These are phyloP conservation scores for Macroventuria anomochaeta DNA, from an alignment of 2,329 filamentous ascomycete genomes.

Conservation along the genomic window DNA sequence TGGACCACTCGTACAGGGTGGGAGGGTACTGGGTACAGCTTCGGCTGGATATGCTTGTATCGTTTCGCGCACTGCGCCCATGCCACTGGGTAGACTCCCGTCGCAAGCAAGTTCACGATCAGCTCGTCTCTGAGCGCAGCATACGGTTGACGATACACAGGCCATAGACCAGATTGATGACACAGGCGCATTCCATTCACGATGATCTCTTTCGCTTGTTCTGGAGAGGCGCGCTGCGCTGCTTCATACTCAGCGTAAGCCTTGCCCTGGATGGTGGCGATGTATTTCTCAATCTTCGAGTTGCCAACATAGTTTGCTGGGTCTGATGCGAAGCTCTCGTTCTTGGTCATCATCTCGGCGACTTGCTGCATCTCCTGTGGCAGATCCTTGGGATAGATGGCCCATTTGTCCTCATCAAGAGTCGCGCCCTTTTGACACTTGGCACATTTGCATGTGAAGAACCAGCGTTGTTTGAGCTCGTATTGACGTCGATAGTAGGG, in stretches of 20 bases:
- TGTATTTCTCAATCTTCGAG: constrained; percentile 32
- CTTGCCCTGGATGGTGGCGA: constrained; percentile 37
- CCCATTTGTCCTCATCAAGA: constrained; percentile 52
- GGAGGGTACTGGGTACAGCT: constrained; percentile 55
- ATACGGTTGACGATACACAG: constrained; percentile 61
- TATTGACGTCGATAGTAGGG: constrained; percentile 58
- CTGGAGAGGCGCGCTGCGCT: constrained; percentile 27
- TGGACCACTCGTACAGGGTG: constrained; percentile 64
- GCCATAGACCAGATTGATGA: constrained; percentile 52
- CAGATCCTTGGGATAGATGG: constrained; percentile 39
- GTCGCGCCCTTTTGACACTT: constrained; percentile 55
- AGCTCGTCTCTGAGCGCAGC: constrained; percentile 61
- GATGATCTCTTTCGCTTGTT: constrained; percentile 46
- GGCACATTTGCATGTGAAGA: constrained; percentile 63
- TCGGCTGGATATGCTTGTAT: constrained; percentile 59
- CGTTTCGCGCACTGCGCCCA: constrained; percentile 60
- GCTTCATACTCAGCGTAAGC: constrained; percentile 36
- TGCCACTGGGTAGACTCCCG: constrained; percentile 54
- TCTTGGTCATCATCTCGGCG: constrained; percentile 29
- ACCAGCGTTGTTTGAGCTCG: constrained; percentile 62
- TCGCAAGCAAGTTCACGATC: constrained; percentile 56
- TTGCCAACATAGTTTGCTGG: constrained; percentile 37
- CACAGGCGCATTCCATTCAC: constrained; percentile 51
- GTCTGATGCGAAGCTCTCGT: constrained; percentile 21
- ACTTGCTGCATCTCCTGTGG: constrained; percentile 29